A percentile compares a stretch with the other conserved stretches of the same genome.
phyloP scores from a whole-genome alignment of 768 basidiomycete genomes.

The Boletus pseudo-olivaceus region DNA sequence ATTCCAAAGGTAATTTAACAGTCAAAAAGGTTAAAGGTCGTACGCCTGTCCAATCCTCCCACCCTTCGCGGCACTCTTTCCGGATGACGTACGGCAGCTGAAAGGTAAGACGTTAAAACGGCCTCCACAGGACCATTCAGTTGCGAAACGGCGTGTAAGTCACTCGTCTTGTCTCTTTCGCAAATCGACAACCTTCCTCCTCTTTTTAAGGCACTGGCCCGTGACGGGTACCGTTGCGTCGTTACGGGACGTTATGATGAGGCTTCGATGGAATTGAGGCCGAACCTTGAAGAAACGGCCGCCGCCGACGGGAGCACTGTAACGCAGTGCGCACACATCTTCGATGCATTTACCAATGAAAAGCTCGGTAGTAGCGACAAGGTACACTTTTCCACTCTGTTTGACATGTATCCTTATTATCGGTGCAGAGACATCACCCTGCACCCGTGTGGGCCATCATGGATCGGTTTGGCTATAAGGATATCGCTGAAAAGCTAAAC shows the following conservation, averaged over 20 bases:
- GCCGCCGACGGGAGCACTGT: neutral
- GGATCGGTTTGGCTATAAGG: neutral
- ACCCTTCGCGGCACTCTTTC: neutral
- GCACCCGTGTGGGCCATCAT: neutral
- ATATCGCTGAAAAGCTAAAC: neutral
- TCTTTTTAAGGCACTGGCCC: neutral
- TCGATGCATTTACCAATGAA: no score
- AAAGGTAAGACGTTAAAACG: neutral
- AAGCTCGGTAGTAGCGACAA: neutral
- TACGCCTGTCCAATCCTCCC: neutral
- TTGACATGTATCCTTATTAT: neutral
- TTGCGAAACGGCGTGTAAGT: neutral
- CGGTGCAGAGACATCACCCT: neutral
- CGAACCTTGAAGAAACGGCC: neutral
- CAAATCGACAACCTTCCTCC: neutral
- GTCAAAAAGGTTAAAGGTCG: neutral
- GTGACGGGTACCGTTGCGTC: neutral
- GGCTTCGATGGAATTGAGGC: neutral
- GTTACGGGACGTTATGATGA: neutral
- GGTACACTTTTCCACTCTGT: neutral
- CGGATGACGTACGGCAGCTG: neutral
- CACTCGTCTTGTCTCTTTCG: neutral
- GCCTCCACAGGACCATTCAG: neutral
- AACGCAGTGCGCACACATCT: neutral
- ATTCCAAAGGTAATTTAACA: neutral